These are phyloP conservation scores for Medicago lupulina DNA, from an alignment of 306 rosid species.

Conservation along the genomic window DNA sequence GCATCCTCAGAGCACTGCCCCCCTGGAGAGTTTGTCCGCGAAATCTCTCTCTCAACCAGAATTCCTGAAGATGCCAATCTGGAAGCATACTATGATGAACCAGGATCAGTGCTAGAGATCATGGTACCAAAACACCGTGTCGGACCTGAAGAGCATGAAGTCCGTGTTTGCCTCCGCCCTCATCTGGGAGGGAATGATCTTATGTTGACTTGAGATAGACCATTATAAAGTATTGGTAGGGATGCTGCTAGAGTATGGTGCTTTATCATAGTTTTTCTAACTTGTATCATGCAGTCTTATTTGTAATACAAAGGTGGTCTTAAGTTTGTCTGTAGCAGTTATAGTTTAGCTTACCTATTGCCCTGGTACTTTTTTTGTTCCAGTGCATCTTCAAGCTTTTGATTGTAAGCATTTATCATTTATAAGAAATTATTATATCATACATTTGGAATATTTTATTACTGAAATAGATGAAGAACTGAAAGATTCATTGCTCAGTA, in stretches of 20 bases:
- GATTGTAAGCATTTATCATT: slow-evolving; percentile 40
- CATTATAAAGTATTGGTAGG: slow-evolving; percentile 46
- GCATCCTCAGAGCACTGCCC: slow-evolving; percentile 88
- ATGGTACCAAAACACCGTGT: slow-evolving; percentile 64
- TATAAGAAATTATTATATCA: slow-evolving; percentile 16
- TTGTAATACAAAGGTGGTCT: slow-evolving; percentile 2
- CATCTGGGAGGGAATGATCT: slow-evolving; percentile 52
- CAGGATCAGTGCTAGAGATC: slow-evolving; percentile 90
- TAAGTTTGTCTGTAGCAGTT: slow-evolving; percentile 38
- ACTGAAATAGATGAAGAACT: not conserved
- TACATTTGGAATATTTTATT: not conserved
- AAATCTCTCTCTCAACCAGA: slow-evolving; percentile 78
- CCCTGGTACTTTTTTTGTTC: slow-evolving; percentile 45
- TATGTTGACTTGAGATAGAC: slow-evolving; percentile 57
- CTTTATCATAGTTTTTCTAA: slow-evolving; percentile 43
- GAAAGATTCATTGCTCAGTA: not conserved
- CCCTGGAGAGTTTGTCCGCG: slow-evolving; percentile 89
- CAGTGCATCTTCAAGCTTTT: slow-evolving; percentile 45
- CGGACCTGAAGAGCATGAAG: slow-evolving; percentile 68
- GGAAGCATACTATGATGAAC: slow-evolving; percentile 87
- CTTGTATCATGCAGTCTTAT: slow-evolving; percentile 44
- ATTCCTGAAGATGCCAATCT: slow-evolving; percentile 91
- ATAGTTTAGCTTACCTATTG: slow-evolving; percentile 42
- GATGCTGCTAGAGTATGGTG: slow-evolving; percentile 47
- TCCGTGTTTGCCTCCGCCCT: slow-evolving; percentile 59